Evolutionary conservation across 495 filamentous ascomycete genomes (phyloP), one percentile per base, ranked within the genome.

Genomic region (Penicillium lagena): DNA sequence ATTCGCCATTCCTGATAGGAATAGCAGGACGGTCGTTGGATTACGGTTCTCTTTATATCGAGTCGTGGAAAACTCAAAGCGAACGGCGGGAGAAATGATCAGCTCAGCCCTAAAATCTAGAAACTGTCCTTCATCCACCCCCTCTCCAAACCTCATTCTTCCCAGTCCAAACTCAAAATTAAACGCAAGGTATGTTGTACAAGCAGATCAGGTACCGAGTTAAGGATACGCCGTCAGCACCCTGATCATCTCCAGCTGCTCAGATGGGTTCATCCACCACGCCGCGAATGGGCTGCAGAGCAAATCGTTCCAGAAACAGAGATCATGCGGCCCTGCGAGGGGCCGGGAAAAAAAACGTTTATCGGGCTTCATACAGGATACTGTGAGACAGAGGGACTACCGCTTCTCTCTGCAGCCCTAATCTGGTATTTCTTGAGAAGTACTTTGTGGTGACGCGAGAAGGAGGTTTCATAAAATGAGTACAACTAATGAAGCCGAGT

Each of bases 201-300:
- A 45, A 49, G 50, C 46, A 43, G 36, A 51, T 59, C 53, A 57
- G 56, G 56, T 54, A 57, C 50, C 40, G 47, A 56, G 41, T 45
- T 45, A 50, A 37, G 46, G 38, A 15, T 22, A 22, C 6, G 3
- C 22, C 22, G 22, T 22, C 22, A 22, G 22, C 22, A 22, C 22
- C 22, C 22, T 22, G 22, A 22, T 22, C 22, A 22, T 22, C 22
- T 22, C 22, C 22, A 22, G 6, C 4, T 22, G 22, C 22, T 22
- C 22, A 22, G 22, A 22, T 22, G 22, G 22, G 22, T 22, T 4
- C 22, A 4, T 22, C 15, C 22, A 22, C 22, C 22, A 22, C 22
- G 22, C 22, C 22, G 22, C 22, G 2, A 22, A 22, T 6, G 22
- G 22, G 22, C 22, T 4, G 22, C 22, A 22, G 22, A 4, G 22